Base-by-base conservation (phyloP, 202 grass and related monocot genomes). In the Tripidium arundinaceum region DNA sequence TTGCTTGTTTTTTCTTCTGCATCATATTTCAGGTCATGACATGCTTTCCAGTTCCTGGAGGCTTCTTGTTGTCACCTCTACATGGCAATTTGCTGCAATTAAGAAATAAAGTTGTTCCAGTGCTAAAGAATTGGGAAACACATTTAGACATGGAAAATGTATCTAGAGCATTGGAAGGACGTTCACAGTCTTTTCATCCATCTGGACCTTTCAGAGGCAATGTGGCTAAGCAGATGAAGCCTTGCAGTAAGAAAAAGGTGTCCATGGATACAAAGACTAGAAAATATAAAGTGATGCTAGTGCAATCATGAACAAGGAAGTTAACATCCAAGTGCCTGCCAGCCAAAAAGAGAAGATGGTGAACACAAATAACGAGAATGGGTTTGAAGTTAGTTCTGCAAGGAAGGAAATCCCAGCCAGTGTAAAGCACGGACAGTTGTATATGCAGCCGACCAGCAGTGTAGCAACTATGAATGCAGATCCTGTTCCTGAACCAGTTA, bases 21-120 rank as follows among this genome's bases (percentile, higher is more conserved):
- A 52, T 86, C 45, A 69, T 83, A 65, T 61, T 86, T 72, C 89
- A 97, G 94, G 75, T 85, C 58, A 97, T 97, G 91, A 90, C 91
- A 27, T 86, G 80, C 75, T 86, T 89, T 90, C 39, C 69, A 61
- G 76, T 93, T 86, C 91, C 94, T 80, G 91, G 77, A 77, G 89
- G 87, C 8, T 74, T 72, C 70, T 76, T 94, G 37, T 70, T 90
- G 59, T 94, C 91, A 60, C 91, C 94, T 65, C 79, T 97, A 13
- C 75, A 40, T 59, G 85, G 22, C 16, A 88, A 82, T 40, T 24
- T 90, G 43, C 62, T 88, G 37, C 85, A 90, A 31, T 86, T 91
- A 68, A 57, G 77, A 24, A 82, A 81, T 62, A 88, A 88, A 33
- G 82, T 68, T n/a, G 67, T 18, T 47, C 79, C 68, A 8, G 28